These are phyloP conservation scores for Ustilago sp. DNA, from an alignment of 1,284 basidiomycete genomes.

Conservation along the genomic window DNA sequence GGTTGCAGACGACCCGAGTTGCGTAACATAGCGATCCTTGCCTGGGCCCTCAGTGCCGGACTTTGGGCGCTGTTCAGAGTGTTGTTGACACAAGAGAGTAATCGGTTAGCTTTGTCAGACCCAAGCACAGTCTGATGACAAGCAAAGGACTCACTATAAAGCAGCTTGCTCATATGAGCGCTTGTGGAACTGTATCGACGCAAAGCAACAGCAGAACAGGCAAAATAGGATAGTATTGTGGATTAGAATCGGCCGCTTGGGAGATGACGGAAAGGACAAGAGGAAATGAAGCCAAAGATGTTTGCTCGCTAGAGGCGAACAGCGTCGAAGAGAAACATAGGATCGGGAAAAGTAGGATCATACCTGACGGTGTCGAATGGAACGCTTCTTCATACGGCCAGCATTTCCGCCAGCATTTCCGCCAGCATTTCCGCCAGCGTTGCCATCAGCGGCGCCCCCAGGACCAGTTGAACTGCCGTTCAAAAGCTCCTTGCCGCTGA, in stretches of 20 bases:
- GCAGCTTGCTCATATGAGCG: constrained; percentile 13
- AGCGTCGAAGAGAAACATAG: neutral
- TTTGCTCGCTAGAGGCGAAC: neutral
- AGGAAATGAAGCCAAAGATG: constrained; percentile 1
- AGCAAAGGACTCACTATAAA: constrained; percentile 13
- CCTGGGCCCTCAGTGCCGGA: constrained; percentile 21
- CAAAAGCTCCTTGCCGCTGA: neutral
- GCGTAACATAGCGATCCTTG: constrained; percentile 9
- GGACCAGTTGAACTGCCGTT: neutral
- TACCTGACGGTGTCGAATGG: constrained; percentile 38
- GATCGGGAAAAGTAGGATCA: constrained; percentile 14
- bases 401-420: neutral
- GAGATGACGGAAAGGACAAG: neutral
- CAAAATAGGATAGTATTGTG: neutral
- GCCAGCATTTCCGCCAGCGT: neutral
- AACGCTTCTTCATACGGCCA: constrained; percentile 30
- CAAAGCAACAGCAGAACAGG: constrained; percentile 5
- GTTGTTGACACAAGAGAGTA: neutral
- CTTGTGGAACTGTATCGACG: constrained; percentile 21
- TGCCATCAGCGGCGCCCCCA: constrained; percentile 8
- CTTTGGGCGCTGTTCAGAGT: constrained; percentile 10
- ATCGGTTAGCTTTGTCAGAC: neutral
- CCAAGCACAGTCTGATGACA: neutral
- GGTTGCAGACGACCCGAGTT: neutral
- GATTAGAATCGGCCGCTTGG: constrained; percentile 18